phyloP scores from a whole-genome alignment of 768 basidiomycete genomes.

The Kockovaella imperatae region DNA sequence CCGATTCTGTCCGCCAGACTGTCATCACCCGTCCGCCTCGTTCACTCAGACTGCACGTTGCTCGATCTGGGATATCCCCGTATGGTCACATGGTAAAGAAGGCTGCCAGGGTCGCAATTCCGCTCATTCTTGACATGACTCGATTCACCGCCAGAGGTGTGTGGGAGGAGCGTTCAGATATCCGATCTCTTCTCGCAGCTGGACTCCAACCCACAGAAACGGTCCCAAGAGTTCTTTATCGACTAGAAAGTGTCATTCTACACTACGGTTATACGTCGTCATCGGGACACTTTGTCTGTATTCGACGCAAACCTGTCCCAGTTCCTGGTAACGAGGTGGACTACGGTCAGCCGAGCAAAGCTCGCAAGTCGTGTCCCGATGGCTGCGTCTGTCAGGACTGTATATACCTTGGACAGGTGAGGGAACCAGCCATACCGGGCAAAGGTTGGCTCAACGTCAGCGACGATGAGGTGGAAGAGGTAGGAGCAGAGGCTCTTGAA shows the following conservation, averaged over 20 bases:
- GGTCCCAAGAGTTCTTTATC: conserved; percentile 62
- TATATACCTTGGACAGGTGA: conserved; percentile 51
- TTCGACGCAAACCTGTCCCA: conserved; percentile 62
- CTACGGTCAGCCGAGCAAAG: conserved; percentile 44
- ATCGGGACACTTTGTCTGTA: conserved; percentile 91
- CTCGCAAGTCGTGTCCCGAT: conserved; percentile 49
- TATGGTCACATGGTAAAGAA: conserved; percentile 69
- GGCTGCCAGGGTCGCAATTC: conserved; percentile 67
- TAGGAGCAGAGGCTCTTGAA: conserved; percentile 53
- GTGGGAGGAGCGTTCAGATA: conserved; percentile 25
- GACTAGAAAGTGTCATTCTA: conserved; percentile 76
- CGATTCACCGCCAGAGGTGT: conserved; percentile 51
- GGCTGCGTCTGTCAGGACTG: conserved; percentile 52
- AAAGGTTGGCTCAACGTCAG: conserved; percentile 76
- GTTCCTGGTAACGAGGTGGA: conserved; percentile 36
- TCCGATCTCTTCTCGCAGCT: conserved; percentile 4
- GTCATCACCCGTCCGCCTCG: conserved; percentile 61
- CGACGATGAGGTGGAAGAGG: conserved; percentile 59
- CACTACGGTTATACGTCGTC: conserved; percentile 81
- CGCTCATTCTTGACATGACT: conserved; percentile 80
- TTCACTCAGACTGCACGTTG: conserved; percentile 80
- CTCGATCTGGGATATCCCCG: conserved; percentile 79
- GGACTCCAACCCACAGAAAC: conserved; percentile 16
- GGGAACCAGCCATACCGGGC: conserved; percentile 46
- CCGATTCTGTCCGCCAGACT: conserved; percentile 30